Evolutionary conservation across 2,329 filamentous ascomycete species (phyloP).

Genomic region (Aspergillus intermedius): DNA sequence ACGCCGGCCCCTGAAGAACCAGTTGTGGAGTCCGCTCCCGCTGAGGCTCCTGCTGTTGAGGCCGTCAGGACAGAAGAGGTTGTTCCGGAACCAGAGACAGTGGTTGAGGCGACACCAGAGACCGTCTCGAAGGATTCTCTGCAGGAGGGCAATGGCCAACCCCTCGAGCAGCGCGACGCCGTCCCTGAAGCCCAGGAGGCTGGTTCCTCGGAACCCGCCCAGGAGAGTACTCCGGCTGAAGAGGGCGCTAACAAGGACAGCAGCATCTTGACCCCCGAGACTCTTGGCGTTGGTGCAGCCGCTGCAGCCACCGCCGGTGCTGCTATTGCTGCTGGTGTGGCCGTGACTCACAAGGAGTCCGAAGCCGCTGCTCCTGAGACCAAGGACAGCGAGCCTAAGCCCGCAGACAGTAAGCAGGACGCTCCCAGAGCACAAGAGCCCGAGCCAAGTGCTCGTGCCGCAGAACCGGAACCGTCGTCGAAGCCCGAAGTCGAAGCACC

Average conservation of each 20-base stretch:
- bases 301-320: constrained; percentile 19
- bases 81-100: neutral
- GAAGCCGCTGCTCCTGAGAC: constrained; percentile 9
- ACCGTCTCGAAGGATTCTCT: neutral
- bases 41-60: neutral
- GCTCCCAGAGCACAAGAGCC: constrained; percentile 14
- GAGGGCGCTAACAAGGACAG: constrained; percentile 13
- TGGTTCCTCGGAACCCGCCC: constrained; percentile 1
- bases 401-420: constrained; percentile 18
- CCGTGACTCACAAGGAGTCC: constrained; percentile 14
- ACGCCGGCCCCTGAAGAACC: constrained; percentile 5
- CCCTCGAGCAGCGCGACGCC: neutral
- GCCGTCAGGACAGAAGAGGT: neutral
- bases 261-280: constrained; percentile 14
- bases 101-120: neutral
- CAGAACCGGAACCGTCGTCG: constrained; percentile 82
- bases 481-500: constrained; percentile 10
- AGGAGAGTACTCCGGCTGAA: constrained; percentile 9
- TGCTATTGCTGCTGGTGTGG: constrained; percentile 16
- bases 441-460: constrained; percentile 26
- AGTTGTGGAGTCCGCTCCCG: neutral
- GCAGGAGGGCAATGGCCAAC: too few species aligned
- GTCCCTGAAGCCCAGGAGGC: constrained; percentile 1
- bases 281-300: constrained; percentile 22
- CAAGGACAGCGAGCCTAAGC: constrained; percentile 12